phyloP scores from a whole-genome alignment of 768 basidiomycete genomes.

The Tephrocybe sp. region DNA sequence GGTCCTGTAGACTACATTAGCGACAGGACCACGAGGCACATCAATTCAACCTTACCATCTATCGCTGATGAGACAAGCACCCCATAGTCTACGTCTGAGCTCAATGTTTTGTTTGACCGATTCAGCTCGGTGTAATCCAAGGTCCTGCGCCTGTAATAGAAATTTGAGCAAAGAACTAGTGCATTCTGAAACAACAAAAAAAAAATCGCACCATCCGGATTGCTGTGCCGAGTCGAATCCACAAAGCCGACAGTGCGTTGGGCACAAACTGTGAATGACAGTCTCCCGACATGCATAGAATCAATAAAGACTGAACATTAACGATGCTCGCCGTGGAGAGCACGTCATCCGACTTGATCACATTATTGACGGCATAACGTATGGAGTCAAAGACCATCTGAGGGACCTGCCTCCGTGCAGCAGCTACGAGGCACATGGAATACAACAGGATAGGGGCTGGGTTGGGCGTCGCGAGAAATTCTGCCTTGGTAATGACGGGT shows the following conservation, averaged over 20 bases:
- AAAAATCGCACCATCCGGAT: slow-evolving; percentile 75
- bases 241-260: slow-evolving; percentile 79
- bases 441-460: slow-evolving; percentile 85
- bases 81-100: slow-evolving; percentile 88
- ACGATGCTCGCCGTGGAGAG: slow-evolving; percentile 81
- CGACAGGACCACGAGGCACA: slow-evolving; percentile 2
- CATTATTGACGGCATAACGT: slow-evolving; percentile 78
- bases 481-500: slow-evolving; percentile 83
- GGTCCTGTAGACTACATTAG: slow-evolving; percentile 47
- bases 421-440: slow-evolving; percentile 91
- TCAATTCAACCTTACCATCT: slow-evolving; percentile 64
- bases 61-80: slow-evolving; percentile 90
- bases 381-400: slow-evolving; percentile 88
- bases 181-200: not conserved
- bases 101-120: slow-evolving; percentile 82
- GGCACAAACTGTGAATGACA: slow-evolving; percentile 89
- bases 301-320: slow-evolving; percentile 85
- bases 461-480: slow-evolving; percentile 75
- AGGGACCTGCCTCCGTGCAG: slow-evolving; percentile 79
- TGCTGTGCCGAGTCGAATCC: slow-evolving; percentile 85
- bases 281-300: slow-evolving; percentile 84
- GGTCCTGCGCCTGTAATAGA: slow-evolving; percentile 81
- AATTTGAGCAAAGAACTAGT: not conserved
- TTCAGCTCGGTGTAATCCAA: slow-evolving; percentile 92
- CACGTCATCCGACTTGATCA: slow-evolving; percentile 89